Base-by-base conservation (phyloP, 768 basidiomycete species). In the Boletus pseudopeckii region DNA sequence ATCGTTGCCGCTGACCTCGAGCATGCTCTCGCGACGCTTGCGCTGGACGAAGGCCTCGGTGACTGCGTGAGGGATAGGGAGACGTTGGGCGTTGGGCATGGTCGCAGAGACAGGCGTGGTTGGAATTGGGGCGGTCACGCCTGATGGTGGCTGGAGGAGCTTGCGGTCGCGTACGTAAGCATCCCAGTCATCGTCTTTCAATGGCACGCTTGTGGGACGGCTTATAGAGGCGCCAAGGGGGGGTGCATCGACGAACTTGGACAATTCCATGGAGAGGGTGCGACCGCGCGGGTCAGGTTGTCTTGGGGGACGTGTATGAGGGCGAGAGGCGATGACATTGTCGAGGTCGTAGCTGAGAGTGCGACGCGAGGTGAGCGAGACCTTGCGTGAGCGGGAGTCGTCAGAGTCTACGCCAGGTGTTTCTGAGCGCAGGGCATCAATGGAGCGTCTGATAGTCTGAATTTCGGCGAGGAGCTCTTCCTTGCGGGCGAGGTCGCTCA, bases 81-180 rank as follows among this genome's bases (percentile, higher is more conserved):
- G 70, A 47, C 82, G 77, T 54, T 70, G 75, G 39, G 65, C 52
- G 51, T 61, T 61, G 40, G 65, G 61, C 66, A 66, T 66, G 54
- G 67, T 58, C 3, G 75, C 56, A 49, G 72, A 64, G 42, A 73
- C 59, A 26, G 80, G 75, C 8, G 81, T 80, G n/a, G 86, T 83
- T 7, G 77, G 72, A 62, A 93, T 92, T 1, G 91, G 90, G n/a
- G 84, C 77, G 15, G 90, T 82, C 41, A 90, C 79, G 7, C 91
- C 90, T 18, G 85, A 79, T 10, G 91, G 90, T 40, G 92, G 91
- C 62, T 90, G 88, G 55, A 94, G 71, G 15, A 97, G 76, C 65
- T 88, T 91, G 51, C 93, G 82, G 46, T 95, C 90, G 42, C 83
- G 84, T 45, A 93, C 79, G 68, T 97, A 96, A 41, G 80, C 72